Evolutionary conservation across 2,329 filamentous ascomycete genomes (phyloP).

Genomic region (Macrophomina phaseolina): DNA sequence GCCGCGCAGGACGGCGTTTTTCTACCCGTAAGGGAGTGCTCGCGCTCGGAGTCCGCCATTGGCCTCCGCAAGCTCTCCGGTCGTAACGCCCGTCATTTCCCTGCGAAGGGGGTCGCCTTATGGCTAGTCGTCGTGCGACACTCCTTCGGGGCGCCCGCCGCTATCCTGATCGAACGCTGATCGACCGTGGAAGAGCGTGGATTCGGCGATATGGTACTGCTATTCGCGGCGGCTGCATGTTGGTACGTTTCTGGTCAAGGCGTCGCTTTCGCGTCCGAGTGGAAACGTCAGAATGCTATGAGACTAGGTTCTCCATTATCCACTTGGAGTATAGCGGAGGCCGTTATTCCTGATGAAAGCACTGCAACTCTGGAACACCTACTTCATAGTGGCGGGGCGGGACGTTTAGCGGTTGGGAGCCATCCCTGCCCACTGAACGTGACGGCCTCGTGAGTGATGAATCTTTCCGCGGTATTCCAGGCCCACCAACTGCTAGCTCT

Average conservation of each 20-base stretch:
- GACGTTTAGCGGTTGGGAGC: conserved; percentile 3
- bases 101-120: conserved; percentile 26
- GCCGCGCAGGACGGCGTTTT: not conserved
- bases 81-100: conserved; percentile 15
- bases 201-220: conserved; percentile 13
- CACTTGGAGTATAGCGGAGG: conserved; percentile 1
- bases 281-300: conserved; percentile 13
- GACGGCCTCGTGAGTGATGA: conserved; percentile 3
- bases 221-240: conserved; percentile 13
- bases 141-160: conserved; percentile 24
- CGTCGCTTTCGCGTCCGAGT: conserved; percentile 21
- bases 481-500: conserved; percentile 1
- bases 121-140: conserved; percentile 21
- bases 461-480: conserved; percentile 13
- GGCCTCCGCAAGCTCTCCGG: not conserved
- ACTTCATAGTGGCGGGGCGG: conserved; percentile 16
- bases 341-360: conserved; percentile 23
- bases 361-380: conserved; percentile 27
- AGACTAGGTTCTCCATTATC: conserved; percentile 7
- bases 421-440: conserved; percentile 11
- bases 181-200: conserved; percentile 13
- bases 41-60: not conserved
- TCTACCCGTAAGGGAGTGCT: not conserved
- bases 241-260: not conserved
- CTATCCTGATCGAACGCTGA: conserved; percentile 16